Percentiles rank a stretch among this genome's conserved stretches.
Evolutionary conservation across 371 early-diverging fungal genomes (phyloP).

Genomic region (Furculomyces boomerangus): DNA sequence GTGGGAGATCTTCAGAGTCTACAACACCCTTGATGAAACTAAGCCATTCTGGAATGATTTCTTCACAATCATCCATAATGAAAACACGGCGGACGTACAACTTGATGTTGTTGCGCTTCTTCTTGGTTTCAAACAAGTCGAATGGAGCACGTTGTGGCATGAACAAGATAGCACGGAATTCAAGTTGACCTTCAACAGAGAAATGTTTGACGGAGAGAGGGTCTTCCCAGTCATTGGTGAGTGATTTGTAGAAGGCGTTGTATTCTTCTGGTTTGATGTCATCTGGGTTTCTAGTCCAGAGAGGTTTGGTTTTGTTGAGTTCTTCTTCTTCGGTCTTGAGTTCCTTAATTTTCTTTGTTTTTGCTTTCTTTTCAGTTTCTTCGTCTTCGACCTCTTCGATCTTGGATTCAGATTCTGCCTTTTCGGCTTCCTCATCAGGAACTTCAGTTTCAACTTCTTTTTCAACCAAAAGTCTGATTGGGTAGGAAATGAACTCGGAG

Average conservation of each 20-base stretch:
- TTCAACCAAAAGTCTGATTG: slow-evolving; percentile 71
- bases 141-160: slow-evolving; percentile 78
- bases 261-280: slow-evolving; percentile 82
- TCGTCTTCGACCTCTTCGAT: slow-evolving; percentile 44
- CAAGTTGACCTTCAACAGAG: slow-evolving; percentile 83
- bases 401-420: slow-evolving; percentile 43
- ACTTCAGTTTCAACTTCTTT: slow-evolving; percentile 88
- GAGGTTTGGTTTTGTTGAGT: slow-evolving; percentile 83
- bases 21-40: slow-evolving; percentile 79
- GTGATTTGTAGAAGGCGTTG: slow-evolving; percentile 80
- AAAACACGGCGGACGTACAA: slow-evolving; percentile 92
- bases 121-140: slow-evolving; percentile 74
- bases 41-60: slow-evolving; percentile 85
- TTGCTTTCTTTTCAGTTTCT: slow-evolving; percentile 40
- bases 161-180: slow-evolving; percentile 84
- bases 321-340: slow-evolving; percentile 60
- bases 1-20: slow-evolving; percentile 88
- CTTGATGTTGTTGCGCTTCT: slow-evolving; percentile 89
- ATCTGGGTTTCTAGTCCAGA: slow-evolving; percentile 90
- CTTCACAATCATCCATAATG: slow-evolving; percentile 93
- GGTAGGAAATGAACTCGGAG: slow-evolving; percentile 87
- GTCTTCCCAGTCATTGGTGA: slow-evolving; percentile 93
- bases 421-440: slow-evolving; percentile 47
- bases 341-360: slow-evolving; percentile 61
- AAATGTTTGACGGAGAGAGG: slow-evolving; percentile 83